Base-by-base conservation (phyloP, 225 moss, liverwort and hornwort species). In the Lunularia cruciata region DNA sequence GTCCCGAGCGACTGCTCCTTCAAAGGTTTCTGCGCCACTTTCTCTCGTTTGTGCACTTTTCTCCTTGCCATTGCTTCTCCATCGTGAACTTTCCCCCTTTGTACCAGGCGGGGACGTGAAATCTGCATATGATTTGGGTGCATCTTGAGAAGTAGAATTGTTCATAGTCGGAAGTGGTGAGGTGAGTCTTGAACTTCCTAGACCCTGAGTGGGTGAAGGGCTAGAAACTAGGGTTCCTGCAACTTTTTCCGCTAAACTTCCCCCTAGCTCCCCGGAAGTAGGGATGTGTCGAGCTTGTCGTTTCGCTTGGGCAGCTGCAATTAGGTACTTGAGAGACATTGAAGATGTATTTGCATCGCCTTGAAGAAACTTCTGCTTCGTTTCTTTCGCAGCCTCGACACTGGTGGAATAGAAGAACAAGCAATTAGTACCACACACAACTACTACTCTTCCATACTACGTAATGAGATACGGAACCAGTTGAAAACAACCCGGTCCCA, bases 251-350 rank as follows among this genome's bases (percentile, higher is more conserved):
- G 85, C 75, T 47, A 71, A 34, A 66, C 75, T 83, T 59, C 80
- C 81, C 46, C 70, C 56, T 18, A 77, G 80, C 75, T 77, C 89
- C 78, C 71, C 89, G 52, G 49, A 40, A 63, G 78, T 37, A 67
- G 88, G 85, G 62, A 65, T 67, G 36, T 89, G 92, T 70, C 81
- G 81, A 66, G 92, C 84, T 66, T 92, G 92, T 76, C 92, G 83
- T 74, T 98, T 98, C 7, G 98, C 98, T 60, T 98, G 88, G 57
- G 98, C 98, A 73, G 85, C 91, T 25, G 98, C 98, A 75, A 98
- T 98, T n/a, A 98, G 93, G 72, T 91, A 88, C 78, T 98, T 98
- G 79, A 98, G 80, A 26, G 84, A 84, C 76, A 76, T 79, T 6
- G 84, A 84, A 58, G 98, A 93, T 31, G 89, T 81, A 80, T 86